These are phyloP conservation scores for Solanum hybrid DNA, from an alignment of 305 asterid species.

Conservation along the genomic window DNA sequence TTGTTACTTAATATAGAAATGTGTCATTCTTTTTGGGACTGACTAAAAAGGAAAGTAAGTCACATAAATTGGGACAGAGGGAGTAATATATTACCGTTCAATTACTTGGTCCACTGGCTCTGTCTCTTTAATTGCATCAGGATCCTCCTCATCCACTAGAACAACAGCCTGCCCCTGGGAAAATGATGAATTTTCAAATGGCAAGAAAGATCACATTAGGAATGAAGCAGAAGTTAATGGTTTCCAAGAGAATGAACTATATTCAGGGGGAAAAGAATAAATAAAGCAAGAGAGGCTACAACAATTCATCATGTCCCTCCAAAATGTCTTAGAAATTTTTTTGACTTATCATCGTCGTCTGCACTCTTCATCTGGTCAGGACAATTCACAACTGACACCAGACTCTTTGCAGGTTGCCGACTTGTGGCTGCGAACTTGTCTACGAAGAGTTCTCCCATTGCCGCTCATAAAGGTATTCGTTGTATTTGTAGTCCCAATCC, in stretches of 20 bases:
- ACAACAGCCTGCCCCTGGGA: slow-evolving; percentile 52
- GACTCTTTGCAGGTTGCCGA: background rate
- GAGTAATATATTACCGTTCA: slow-evolving; percentile 32
- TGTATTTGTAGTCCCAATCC: background rate
- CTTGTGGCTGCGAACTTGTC: background rate
- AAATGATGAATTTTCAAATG: background rate
- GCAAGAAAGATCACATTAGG: slow-evolving; percentile 4
- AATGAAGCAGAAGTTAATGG: background rate
- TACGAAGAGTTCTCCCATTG: background rate
- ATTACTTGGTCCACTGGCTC: slow-evolving; percentile 26
- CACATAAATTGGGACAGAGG: no score
- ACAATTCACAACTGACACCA: background rate
- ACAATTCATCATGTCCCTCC: background rate
- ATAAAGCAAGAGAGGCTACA: background rate
- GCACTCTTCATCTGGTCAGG: background rate
- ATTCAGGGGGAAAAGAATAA: background rate
- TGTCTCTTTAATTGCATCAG: slow-evolving; percentile 26
- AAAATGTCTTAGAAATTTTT: background rate
- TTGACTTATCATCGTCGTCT: background rate
- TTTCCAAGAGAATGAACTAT: background rate
- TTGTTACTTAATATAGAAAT: no score
- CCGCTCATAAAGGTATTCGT: background rate
- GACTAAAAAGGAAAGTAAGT: no score
- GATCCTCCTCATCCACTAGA: slow-evolving; percentile 73
- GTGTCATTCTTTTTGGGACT: no score